Evolutionary conservation across 129 eudicot species (phyloP), one percentile per base, ranked within the genome.

Genomic region (Flaveria bidentis): DNA sequence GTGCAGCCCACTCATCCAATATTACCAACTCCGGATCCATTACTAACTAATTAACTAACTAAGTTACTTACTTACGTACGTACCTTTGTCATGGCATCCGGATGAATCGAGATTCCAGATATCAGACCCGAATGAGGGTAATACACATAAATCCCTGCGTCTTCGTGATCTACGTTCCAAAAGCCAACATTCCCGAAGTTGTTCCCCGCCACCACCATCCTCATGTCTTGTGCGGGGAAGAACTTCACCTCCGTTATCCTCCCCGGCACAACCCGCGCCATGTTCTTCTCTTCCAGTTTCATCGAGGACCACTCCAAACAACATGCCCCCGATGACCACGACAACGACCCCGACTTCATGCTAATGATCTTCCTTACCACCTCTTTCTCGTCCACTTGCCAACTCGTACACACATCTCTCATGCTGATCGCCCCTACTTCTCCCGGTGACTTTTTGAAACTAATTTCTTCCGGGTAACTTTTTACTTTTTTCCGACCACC

Each of bases 121-220:
- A 20, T 20, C 22, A 20, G 22, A 20, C 22, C 22, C 22, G 22
- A 20, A 20, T 20, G 22, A 20, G 22, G 22, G 22, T 20, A 20
- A 20, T 20, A 20, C 22, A 20, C 22, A 20, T 20, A 20, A 20
- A 20, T 20, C 22, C 22, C 22, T 20, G 22, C 22, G 22, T 20
- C 22, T 20, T 20, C 22, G 22, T 20, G 22, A 20, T 20, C 22
- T 20, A 20, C 22, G 22, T 20, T 20, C 22, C 22, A 20, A 20
- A 20, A 20, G 22, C 22, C 22, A 33, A 33, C 5, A 33, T 33
- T 33, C 39, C 39, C 96, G 69, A 2, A 81, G 69, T 78, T 74
- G 73, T 89, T 89, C 33, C 93, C 97, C 9, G 73, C 93, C 60
- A 72, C 91, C 47, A 92, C 77, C 92, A 92, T 75, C 28, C 65